A percentile compares a stretch with the other conserved stretches of the same genome.
Conservation (phyloP, 129 eudicot species). For the Pulicaria dysenterica region DNA sequence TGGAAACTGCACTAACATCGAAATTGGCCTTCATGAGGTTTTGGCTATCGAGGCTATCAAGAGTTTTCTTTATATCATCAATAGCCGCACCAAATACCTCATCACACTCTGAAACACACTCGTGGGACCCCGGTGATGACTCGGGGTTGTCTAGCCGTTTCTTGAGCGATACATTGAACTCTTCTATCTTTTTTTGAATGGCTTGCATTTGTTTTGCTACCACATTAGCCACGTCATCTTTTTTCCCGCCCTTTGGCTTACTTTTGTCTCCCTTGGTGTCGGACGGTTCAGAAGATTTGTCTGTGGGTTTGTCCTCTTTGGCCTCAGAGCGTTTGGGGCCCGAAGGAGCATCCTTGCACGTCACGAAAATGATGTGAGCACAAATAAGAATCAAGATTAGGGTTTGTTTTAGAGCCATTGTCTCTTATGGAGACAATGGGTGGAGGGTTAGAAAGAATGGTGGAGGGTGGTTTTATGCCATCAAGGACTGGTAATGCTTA, state of each 20-base stretch:
- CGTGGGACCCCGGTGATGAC: conserved; percentile 12
- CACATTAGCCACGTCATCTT: conserved; percentile 20
- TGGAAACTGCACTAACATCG: conserved; percentile 41
- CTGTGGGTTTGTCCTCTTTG: neutral
- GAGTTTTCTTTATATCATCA: conserved; percentile 41
- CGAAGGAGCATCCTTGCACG: conserved; percentile 19
- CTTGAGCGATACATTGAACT: conserved; percentile 35
- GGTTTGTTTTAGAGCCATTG: conserved; percentile 46
- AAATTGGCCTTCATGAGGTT: conserved; percentile 43
- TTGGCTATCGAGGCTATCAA: conserved; percentile 25
- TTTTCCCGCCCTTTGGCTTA: neutral
- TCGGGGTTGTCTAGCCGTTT: conserved; percentile 33
- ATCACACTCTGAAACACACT: conserved; percentile 41
- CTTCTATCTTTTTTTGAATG: conserved; percentile 22
- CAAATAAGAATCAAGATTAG: conserved; percentile 20
- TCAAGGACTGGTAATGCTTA: conserved; percentile 35
- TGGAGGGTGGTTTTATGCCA: conserved; percentile 28
- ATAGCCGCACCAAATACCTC: conserved; percentile 41
- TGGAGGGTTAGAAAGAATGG: conserved; percentile 1
- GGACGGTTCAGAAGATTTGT: neutral
- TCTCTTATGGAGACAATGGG: conserved; percentile 37
- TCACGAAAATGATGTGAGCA: conserved; percentile 32
- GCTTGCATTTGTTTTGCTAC: conserved; percentile 40
- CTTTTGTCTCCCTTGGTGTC: neutral
- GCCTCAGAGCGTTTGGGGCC: neutral